Conservation (phyloP, 2,329 filamentous ascomycete genomes). For the Hypoxylon sp. region DNA sequence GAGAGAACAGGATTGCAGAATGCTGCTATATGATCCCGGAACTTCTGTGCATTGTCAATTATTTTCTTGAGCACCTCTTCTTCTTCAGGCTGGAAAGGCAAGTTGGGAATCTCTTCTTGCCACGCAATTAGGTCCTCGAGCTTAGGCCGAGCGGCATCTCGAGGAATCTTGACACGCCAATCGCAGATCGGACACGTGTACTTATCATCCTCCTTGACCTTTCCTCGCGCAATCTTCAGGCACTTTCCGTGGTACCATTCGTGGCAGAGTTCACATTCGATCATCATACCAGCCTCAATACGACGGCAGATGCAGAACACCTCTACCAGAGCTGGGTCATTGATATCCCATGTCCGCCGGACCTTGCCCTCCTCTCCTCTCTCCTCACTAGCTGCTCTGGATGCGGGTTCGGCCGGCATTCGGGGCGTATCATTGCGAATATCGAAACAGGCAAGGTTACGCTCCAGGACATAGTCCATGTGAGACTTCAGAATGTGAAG, state of each 20-base stretch:
- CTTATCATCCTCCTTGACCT: conserved; percentile 98
- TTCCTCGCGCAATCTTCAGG: conserved; percentile 95
- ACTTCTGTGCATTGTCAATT: conserved; percentile 85
- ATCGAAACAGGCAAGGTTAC: conserved; percentile 93
- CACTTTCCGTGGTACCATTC: conserved; percentile 99
- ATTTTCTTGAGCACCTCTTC: conserved; percentile 89
- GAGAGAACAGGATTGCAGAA: conserved; percentile 87
- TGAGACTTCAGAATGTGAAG: conserved; percentile 95
- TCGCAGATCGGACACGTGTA: conserved; percentile 99
- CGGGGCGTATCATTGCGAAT: conserved; percentile 86
- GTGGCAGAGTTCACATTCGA: conserved; percentile 97
- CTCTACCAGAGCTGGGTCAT: conserved; percentile 75
- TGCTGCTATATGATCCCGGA: conserved; percentile 83
- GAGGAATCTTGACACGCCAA: conserved; percentile 95
- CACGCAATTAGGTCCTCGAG: conserved; percentile 89
- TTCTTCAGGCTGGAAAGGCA: conserved; percentile 97
- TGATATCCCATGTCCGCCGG: conserved; percentile 66
- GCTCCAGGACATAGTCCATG: conserved; percentile 91
- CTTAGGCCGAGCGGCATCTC: conserved; percentile 95
- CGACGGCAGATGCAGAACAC: conserved; percentile 98
- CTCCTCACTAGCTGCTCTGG: conserved; percentile 78
- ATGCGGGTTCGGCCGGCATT: conserved; percentile 91
- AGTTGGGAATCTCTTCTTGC: conserved; percentile 82
- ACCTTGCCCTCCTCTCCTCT: conserved; percentile 64
- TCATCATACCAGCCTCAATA: conserved; percentile 98